Evolutionary conservation across 805 yeast species (phyloP), one percentile per base, ranked within the genome.

Genomic region (Grigorovia transvaalensis): DNA sequence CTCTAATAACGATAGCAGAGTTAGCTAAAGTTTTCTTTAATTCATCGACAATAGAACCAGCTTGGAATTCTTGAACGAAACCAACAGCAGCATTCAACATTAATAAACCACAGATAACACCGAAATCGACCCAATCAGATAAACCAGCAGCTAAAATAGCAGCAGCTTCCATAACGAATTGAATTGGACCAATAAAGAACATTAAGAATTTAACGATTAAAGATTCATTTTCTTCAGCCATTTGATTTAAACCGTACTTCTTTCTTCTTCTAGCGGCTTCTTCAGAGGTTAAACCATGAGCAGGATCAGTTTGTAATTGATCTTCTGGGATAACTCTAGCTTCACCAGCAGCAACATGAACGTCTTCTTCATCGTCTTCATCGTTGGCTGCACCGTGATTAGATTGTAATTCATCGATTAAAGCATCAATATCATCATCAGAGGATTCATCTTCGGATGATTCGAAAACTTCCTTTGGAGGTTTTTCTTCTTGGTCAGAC

Each of bases 121-220:
- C 96, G 78, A 89, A 89, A 81, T 89, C 96, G 68, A 89, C 96
- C 96, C 96, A 89, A 77, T 90, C 96, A 76, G 88, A 88, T 65
- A 88, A 79, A 83, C 96, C 96, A 60, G 95, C 96, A 68, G 96
- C 96, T 72, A 88, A 77, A 59, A 88, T 80, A 63, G 96, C 96
- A 67, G 96, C 96, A 67, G 91, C 95, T 77, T 88, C 96, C 96
- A 88, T 88, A 69, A 88, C 96, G 82, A 88, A 88, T 77, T 88
- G 96, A 71, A 88, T 88, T 61, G 96, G 96, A 75, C 96, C 96
- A 59, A 88, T 84, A 73, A 88, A 88, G 80, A 87, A 88, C 85
- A 80, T 79, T 65, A 84, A 67, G 71, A 88, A 87, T 78, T 88
- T 88, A 60, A 87, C 74, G 55, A 87, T 59, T 72, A 85, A 59